A percentile compares a stretch with the other conserved stretches of the same genome.
Evolutionary conservation across 2,329 filamentous ascomycete genomes (phyloP).

Genomic region (Colletotrichum magnum): DNA sequence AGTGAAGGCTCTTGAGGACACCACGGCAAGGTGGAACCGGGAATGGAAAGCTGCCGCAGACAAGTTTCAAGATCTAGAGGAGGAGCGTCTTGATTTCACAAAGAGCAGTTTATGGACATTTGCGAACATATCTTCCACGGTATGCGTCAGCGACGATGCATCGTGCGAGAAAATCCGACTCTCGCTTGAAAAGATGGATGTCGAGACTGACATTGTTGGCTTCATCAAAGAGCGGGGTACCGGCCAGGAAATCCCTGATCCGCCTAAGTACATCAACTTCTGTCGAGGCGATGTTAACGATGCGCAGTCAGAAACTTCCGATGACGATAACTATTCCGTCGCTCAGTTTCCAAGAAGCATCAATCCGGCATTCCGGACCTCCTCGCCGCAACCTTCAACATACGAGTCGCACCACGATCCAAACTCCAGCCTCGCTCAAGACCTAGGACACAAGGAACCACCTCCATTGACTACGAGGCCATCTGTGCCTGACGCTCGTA

Average conservation of each 20-base stretch:
- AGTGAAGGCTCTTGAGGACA: conserved; percentile 94
- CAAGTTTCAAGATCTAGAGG: conserved; percentile 99
- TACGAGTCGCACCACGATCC: conserved; percentile 95
- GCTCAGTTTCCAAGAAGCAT: conserved; percentile 96
- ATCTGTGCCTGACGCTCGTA: conserved; percentile 12
- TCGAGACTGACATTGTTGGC: conserved; percentile 90
- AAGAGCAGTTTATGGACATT: conserved; percentile 99
- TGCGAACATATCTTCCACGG: conserved; percentile 96
- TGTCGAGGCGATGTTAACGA: conserved; percentile 90
- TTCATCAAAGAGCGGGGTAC: conserved; percentile 94
- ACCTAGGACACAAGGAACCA: conserved; percentile 64
- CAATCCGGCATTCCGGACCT: conserved; percentile 95
- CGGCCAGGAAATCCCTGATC: conserved; percentile 96
- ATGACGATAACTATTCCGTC: conserved; percentile 92
- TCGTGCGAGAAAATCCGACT: conserved; percentile 97
- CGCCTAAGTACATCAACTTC: conserved; percentile 99
- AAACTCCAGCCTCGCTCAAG: conserved; percentile 78
- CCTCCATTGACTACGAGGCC: not conserved
- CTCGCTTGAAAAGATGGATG: conserved; percentile 94
- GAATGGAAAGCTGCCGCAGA: conserved; percentile 99
- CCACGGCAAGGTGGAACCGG: conserved; percentile 94
- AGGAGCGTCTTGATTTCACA: conserved; percentile 95
- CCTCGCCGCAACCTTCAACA: conserved; percentile 93
- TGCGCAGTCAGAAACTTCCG: conserved; percentile 83
- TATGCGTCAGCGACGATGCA: conserved; percentile 96